A percentile compares a stretch with the other conserved stretches of the same genome.
Conservation (phyloP, 768 basidiomycete species). For the Hypsizygus marmoreus region DNA sequence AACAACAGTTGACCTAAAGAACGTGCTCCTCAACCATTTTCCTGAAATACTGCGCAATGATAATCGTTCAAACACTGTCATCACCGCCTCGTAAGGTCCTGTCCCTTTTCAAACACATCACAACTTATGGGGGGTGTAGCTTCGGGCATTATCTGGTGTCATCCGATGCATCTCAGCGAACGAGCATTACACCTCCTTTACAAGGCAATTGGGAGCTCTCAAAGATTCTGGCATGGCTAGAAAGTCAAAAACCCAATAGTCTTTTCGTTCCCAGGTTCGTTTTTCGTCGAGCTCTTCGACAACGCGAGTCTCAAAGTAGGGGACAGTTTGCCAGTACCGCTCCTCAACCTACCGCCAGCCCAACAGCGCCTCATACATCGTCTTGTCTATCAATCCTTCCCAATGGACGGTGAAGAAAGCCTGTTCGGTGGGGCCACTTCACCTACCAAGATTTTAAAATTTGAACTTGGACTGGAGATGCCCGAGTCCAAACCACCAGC, state of each 20-base stretch:
- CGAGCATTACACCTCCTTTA: conserved; percentile 50
- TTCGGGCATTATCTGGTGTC: conserved; percentile 63
- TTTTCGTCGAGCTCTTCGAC: too few species aligned
- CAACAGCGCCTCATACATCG: conserved; percentile 44
- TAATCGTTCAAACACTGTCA: conserved; percentile 14
- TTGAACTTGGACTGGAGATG: conserved; percentile 37
- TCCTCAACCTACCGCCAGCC: conserved; percentile 29
- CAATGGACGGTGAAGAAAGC: conserved; percentile 1
- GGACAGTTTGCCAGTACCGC: conserved; percentile 39
- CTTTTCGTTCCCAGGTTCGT: conserved; percentile 57
- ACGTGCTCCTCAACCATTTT: conserved; percentile 9
- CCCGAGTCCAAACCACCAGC: conserved; percentile 2
- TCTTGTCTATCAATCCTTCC: conserved; percentile 46
- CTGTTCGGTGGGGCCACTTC: not conserved
- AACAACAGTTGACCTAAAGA: conserved; percentile 9
- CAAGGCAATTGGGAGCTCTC: conserved; percentile 39
- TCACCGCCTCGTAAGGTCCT: conserved; percentile 44
- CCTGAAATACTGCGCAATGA: conserved; percentile 2
- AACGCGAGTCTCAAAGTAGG: not conserved
- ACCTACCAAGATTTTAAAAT: conserved; percentile 32
- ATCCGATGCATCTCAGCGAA: conserved; percentile 31
- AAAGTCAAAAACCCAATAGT: conserved; percentile 26
- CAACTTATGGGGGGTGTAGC: conserved; percentile 33
- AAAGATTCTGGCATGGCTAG: conserved; percentile 49
- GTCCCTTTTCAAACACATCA: not conserved